Base-by-base conservation (phyloP, 2,329 filamentous ascomycete species). In the Diaporthe helianthi region DNA sequence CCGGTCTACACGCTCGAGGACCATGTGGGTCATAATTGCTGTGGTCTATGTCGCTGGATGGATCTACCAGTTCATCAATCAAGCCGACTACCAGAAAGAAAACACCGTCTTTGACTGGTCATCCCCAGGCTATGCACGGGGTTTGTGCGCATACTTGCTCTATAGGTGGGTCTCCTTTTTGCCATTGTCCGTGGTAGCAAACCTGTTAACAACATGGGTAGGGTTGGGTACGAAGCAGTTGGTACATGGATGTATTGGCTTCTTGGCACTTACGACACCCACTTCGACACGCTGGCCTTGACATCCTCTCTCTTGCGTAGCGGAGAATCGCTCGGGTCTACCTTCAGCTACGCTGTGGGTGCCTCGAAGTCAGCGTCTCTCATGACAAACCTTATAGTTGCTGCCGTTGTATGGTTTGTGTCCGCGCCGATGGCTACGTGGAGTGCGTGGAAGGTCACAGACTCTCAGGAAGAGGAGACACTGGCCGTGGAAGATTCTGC, bases 1-100 rank as follows among this genome's bases (percentile, higher is more conserved):
- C 15, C 61, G 69, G 3, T 69, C 71, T 9, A 71, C 61, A 3
- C 66, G 69, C 9, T 69, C 71, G 5, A 51, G 71, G n/a, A 65
- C 49, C 26, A 71, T 70, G 33, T 72, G 71, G 71, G 52, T 69
- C 19, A 47, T 65, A 36, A n/a, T 72, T 1, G 54, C 71, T 0
- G 66, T 52, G 0, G 51, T 72, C 4, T 71, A 71, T 31, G 70
- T 70, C 0, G 61, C 70, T 0, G 66, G 65, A 6, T 72, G 71
- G 71, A 61, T 69, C 13, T 72, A 67, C 55, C 65, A 72, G 0
- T 53, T 71, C 6, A 60, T 71, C 2, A 64, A 71, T 2, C 71
- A 72, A 24, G 61, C 71, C 51, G 60, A 70, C 1, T 71, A 70
- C 54, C 63, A 49, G 36, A 71, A 52, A 24, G n/a, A 71, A 17